Evolutionary conservation across 768 basidiomycete genomes (phyloP), one percentile per base, ranked within the genome.

Genomic region (Suillus subalutaceus): DNA sequence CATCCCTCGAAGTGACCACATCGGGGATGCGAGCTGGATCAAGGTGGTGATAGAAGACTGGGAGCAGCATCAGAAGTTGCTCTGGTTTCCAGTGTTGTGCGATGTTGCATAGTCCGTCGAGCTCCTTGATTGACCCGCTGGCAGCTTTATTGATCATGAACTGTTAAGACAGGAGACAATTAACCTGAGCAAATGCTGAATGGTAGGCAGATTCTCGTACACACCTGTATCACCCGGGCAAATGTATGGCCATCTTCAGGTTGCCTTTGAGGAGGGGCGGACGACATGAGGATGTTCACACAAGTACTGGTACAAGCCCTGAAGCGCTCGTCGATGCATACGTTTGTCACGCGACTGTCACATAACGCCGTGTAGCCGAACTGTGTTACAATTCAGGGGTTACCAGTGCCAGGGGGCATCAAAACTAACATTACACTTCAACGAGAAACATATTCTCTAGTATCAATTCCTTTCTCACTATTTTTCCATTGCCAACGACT

Each of bases 11-110:
- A 60, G 41, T 60, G 30, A 60, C 40, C 18, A 60, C 59, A 43
- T 60, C 59, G 41, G 62, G 62, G 32, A 63, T 63, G 16, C 46
- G 62, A 52, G 62, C 32, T 37, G 62, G 62, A 60, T 63, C 62
- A 40, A 63, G 62, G 53, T 63, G 62, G 32, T 52, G 32, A 13
- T 63, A 63, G 32, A 63, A 63, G n/a, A 63, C 57, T 37, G 62
- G 62, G 12, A 63, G 62, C 6, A 63, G n/a, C 15, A 62, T 40
- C 32, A 60, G 16, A 23, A 63, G 62, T 40, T 60, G 62, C 18
- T 60, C 59, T 43, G 59, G 59, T 18, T 43, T 60, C 59, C 59
- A 60, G 32, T 60, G 59, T 40, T 60, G 59, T 30, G 59, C 59
- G 7, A 60, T 60, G 59, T 43, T 60, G 59, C 59, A 60, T 20